Evolutionary conservation across 345 rosid species (phyloP), one percentile per base, ranked within the genome.

Genomic region (Lagerstroemia speciosa): DNA sequence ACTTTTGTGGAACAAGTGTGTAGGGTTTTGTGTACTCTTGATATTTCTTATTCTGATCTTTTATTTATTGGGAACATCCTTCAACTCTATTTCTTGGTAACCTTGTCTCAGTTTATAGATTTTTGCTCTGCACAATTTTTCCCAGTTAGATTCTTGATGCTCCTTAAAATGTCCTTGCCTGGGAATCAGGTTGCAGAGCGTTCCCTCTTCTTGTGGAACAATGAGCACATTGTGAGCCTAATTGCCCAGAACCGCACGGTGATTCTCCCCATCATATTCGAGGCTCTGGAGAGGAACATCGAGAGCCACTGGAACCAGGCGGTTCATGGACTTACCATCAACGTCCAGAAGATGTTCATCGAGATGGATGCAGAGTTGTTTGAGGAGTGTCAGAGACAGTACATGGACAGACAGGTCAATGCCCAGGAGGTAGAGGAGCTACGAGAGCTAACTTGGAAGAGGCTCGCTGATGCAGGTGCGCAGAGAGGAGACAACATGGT

Each of bases 171-270:
- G 3, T 62, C 9, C 5, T 58, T 58, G 33, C 6, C 17, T 30
- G 20, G 63, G 34, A 53, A 72, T 67, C 79, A 83, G 86, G 86
- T 83, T 46, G 84, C 86, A 24, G 86, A 83, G 74, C 75, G 84
- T 62, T 77, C 86, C 57, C 81, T 83, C 60, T 83, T 80, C 69
- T 65, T 83, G 72, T 83, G 86, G 86, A 83, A 83, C 69, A 83
- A 80, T 29, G 86, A 83, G 74, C 86, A 80, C 72, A 71, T 83
- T 0, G 86, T 83, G 76, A 73, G 81, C 75, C 69, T 83, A 52
- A 80, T 80, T 1, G 84, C 86, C 10, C 86, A 80, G 71, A 83
- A 83, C 37, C 78, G 84, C 5, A 27, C 62, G 26, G 82, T 80
- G 27, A 50, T 80, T 40, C 55, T 83, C 32, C 83, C 86, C 22